phyloP scores from a whole-genome alignment of 495 filamentous ascomycete genomes.

The Zalerion maritima region DNA sequence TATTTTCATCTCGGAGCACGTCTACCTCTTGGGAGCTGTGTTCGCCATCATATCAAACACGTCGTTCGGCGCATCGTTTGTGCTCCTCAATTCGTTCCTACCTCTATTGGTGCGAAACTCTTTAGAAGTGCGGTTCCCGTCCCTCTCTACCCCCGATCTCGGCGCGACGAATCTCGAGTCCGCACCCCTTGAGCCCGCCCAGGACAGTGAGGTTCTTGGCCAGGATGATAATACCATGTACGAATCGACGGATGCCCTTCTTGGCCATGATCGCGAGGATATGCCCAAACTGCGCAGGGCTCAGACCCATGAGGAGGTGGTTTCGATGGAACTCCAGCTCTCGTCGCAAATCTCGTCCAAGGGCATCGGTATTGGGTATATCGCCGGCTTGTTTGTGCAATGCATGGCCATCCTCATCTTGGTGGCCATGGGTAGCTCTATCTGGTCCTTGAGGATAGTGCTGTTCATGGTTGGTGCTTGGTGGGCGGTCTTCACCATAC shows the following conservation, averaged over 20 bases:
- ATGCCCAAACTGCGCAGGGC: conserved; percentile 20
- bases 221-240: conserved; percentile 13
- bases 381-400: conserved; percentile 67
- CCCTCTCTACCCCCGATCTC: conserved; percentile 11
- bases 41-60: conserved; percentile 84
- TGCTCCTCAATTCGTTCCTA: conserved; percentile 71
- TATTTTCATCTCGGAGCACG: conserved; percentile 52
- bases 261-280: conserved; percentile 23
- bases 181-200: conserved; percentile 5
- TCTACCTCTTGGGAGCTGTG: conserved; percentile 68
- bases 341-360: conserved; percentile 78
- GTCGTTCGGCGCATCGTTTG: conserved; percentile 76
- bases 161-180: conserved; percentile 9
- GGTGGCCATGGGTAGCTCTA: conserved; percentile 52
- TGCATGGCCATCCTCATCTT: conserved; percentile 60
- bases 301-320: conserved; percentile 25
- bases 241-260: conserved; percentile 30
- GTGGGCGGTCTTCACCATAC: conserved; percentile 89
- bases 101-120: conserved; percentile 66
- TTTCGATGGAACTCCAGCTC: conserved; percentile 54
- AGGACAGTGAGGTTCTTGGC: conserved; percentile 5
- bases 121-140: too few relatives aligned
- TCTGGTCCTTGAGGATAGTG: conserved; percentile 65
- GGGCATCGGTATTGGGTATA: conserved; percentile 84
- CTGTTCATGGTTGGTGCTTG: conserved; percentile 80